Base-by-base conservation (phyloP, 2,329 filamentous ascomycete species). In the Aspergillus proliferans region DNA sequence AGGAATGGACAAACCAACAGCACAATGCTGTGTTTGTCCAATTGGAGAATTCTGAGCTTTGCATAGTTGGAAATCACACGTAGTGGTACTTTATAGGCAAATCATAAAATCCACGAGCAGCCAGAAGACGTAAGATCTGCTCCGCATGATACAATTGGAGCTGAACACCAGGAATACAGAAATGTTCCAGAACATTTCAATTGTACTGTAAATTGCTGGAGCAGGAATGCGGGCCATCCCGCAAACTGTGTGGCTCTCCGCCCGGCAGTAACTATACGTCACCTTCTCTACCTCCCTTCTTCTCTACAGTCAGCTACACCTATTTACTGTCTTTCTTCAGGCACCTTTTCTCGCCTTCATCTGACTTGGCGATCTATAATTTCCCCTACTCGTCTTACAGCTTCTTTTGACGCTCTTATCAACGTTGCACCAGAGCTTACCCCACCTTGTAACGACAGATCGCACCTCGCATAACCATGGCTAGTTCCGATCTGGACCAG, bases 401-500 rank as follows among this genome's bases (percentile, higher is more conserved):
- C 15, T 18, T 36, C 5, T 36, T 6, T 36, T 18, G 14, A 36
- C 8, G 14, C 14, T 36, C 6, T 3, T n/a, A 18, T 36, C 8
- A 9, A n/a, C 15, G 9, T 43, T 24, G 39, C 19, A n/a, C 22
- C 22, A 26, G 4, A 42, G 14, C 14, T 40, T 50, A 46, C 47
- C 45, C 39, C 45, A 30, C 42, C 24, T 33, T 24, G 12, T 19
- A 40, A 33, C 33, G 12, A 46, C 33, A 21, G 28, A 43, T 44
- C 33, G 19, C 26, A 36, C 43, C 21, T 19, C 24, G 15, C 46
- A 24, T 46, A 24, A 61, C 12, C 44, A 70, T 70, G 66, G 58
- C 74, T 47, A 63, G 71, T 5, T 75, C 77, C 49, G 82, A 85
- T 63, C 71, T 84, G 34, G 76, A 83, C 41, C 75, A 78, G 65